A percentile compares a stretch with the other conserved stretches of the same genome.
Conservation (phyloP, 2,329 filamentous ascomycete genomes). For the Ambrosiella beaveri region DNA sequence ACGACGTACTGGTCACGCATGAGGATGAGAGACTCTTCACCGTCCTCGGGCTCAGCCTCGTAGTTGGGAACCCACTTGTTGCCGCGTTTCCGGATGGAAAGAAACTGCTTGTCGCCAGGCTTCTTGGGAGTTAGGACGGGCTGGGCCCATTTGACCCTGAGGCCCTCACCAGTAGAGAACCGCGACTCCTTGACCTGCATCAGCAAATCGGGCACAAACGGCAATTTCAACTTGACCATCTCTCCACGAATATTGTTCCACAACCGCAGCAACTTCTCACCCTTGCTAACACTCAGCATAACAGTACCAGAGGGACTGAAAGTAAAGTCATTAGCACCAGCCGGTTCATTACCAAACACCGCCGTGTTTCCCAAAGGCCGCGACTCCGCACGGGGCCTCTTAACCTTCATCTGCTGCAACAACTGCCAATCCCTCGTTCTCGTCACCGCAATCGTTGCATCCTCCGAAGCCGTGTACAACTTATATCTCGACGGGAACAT, state of each 20-base stretch:
- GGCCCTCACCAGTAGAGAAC: conserved; percentile 65
- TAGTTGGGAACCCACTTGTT: not conserved
- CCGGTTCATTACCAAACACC: conserved; percentile 58
- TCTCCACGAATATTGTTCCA: conserved; percentile 46
- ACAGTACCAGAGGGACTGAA: conserved; percentile 93
- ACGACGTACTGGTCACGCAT: conserved; percentile 45
- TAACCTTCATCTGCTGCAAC: conserved; percentile 75
- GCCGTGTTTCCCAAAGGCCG: conserved; percentile 83
- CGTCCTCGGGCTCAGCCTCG: conserved; percentile 28
- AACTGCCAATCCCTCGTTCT: conserved; percentile 79
- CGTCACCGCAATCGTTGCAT: conserved; percentile 79
- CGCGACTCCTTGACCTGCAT: conserved; percentile 59
- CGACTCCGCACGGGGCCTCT: conserved; percentile 61
- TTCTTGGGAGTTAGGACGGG: conserved; percentile 24
- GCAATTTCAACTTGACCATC: conserved; percentile 81
- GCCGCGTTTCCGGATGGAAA: not conserved
- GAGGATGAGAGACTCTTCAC: conserved; percentile 36
- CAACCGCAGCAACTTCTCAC: conserved; percentile 77
- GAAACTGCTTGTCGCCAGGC: not conserved
- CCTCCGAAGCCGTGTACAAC: conserved; percentile 72
- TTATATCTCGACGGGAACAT: conserved; percentile 75
- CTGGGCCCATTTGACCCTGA: conserved; percentile 63
- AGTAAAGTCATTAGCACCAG: conserved; percentile 88
- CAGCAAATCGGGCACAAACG: conserved; percentile 60
- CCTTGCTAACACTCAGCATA: conserved; percentile 82